A percentile compares a stretch with the other conserved stretches of the same genome.
Evolutionary conservation across 1,139 yeast species (phyloP).

Genomic region (Kluyveromyces marxianus): DNA sequence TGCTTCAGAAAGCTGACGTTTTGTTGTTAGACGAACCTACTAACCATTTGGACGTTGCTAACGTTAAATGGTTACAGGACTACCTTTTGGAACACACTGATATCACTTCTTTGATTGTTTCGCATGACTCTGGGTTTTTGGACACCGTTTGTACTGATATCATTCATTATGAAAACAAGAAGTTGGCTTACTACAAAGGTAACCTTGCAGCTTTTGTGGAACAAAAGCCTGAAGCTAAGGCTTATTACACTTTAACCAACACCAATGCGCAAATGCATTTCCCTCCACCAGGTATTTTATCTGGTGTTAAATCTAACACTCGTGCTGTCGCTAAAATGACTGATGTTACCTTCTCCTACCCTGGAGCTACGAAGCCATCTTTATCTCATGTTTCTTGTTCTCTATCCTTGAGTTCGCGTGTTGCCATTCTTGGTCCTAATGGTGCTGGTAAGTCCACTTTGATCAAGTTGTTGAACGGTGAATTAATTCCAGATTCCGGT

Average conservation of each 20-base stretch:
- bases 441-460: constrained; percentile 99
- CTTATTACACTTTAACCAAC: constrained; percentile 93
- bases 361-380: constrained; percentile 84
- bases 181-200: constrained; percentile 92
- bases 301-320: constrained; percentile 93
- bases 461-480: constrained; percentile 88
- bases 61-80: constrained; percentile 90
- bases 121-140: constrained; percentile 95
- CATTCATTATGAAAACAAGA: constrained; percentile 92
- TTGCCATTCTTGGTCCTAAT: constrained; percentile 93
- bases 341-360: constrained; percentile 81
- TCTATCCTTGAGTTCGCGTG: constrained; percentile 85
- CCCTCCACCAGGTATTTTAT: constrained; percentile 95
- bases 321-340: constrained; percentile 91
- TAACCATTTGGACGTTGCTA: constrained; percentile 90
- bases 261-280: constrained; percentile 92
- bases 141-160: constrained; percentile 95
- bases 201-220: constrained; percentile 87
- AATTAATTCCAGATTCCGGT: constrained; percentile 77
- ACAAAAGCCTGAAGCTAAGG: constrained; percentile 90
- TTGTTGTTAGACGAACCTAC: constrained; percentile 96
- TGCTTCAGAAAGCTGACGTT: constrained; percentile 96
- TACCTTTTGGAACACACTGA: constrained; percentile 74
- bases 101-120: constrained; percentile 89
- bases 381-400: constrained; percentile 76